Percentiles rank a stretch among this genome's conserved stretches.
Evolutionary conservation across 2,329 filamentous ascomycete species (phyloP).

Genomic region (Alternaria arbusti): DNA sequence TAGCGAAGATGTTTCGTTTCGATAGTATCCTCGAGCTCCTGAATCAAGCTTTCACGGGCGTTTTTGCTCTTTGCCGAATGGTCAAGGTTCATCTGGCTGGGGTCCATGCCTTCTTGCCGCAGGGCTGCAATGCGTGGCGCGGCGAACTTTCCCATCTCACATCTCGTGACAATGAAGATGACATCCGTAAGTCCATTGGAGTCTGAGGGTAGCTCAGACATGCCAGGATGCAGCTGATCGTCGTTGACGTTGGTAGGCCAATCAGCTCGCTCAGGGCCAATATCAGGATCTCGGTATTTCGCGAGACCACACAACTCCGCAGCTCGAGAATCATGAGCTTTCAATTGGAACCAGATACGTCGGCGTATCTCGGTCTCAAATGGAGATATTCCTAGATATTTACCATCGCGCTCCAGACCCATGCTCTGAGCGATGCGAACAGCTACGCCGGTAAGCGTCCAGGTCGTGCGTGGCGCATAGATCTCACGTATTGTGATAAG

Average conservation of each 20-base stretch:
- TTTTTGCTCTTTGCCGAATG: neutral
- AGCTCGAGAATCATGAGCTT: conserved; percentile 61
- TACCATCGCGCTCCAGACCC: conserved; percentile 65
- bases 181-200: conserved; percentile 51
- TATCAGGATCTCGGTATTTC: conserved; percentile 44
- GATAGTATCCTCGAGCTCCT: conserved; percentile 48
- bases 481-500: conserved; percentile 61
- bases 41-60: conserved; percentile 26
- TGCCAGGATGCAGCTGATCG: conserved; percentile 47
- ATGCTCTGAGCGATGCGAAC: conserved; percentile 64
- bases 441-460: conserved; percentile 66
- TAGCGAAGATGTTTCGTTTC: conserved; percentile 48
- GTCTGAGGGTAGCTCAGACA: conserved; percentile 45
- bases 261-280: conserved; percentile 52
- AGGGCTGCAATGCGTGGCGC: conserved; percentile 17
- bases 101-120: conserved; percentile 25
- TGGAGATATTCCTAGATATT: conserved; percentile 56
- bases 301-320: conserved; percentile 58
- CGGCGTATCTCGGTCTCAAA: conserved; percentile 65
- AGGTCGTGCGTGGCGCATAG: conserved; percentile 58
- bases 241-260: conserved; percentile 61
- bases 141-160: conserved; percentile 46
- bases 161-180: conserved; percentile 49
- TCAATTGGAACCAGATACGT: conserved; percentile 65
- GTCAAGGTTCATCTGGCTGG: conserved; percentile 7